Conservation (phyloP, 2,329 filamentous ascomycete species). For the Apiospora koreana region DNA sequence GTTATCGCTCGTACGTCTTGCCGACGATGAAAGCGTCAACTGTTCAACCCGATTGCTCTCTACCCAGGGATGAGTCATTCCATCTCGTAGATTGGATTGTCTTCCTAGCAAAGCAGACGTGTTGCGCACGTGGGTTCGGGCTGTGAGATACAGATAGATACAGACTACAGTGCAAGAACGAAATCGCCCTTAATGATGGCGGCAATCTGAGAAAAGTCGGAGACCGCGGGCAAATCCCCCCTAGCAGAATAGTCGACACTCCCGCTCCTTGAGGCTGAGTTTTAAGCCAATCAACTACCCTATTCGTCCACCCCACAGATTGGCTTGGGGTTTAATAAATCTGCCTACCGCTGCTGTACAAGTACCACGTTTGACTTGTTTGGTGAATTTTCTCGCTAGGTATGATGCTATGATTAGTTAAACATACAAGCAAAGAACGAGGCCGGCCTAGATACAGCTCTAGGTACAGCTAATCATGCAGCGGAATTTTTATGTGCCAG, state of each 20-base stretch:
- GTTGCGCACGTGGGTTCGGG: neutral
- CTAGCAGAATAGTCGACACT: neutral
- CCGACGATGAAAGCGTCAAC: neutral
- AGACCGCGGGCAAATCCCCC: neutral
- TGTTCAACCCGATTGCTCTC: neutral
- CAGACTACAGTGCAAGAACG: neutral
- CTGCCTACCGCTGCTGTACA: neutral
- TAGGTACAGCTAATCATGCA: neutral
- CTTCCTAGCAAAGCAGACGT: neutral
- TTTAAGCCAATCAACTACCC: neutral
- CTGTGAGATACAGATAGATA: neutral
- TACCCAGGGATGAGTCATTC: neutral
- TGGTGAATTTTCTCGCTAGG: neutral
- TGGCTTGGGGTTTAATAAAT: slow-evolving; percentile 7
- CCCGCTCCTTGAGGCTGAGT: neutral
- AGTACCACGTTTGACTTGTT: neutral
- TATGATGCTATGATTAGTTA: neutral
- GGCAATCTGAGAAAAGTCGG: neutral
- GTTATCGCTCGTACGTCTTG: neutral
- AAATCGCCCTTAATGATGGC: neutral
- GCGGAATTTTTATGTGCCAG: neutral
- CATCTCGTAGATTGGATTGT: neutral
- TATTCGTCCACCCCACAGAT: neutral
- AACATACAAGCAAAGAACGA: neutral
- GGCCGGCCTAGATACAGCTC: neutral